Conservation (phyloP, 148 eudicot species). For the Heliamphora exappendiculata region DNA sequence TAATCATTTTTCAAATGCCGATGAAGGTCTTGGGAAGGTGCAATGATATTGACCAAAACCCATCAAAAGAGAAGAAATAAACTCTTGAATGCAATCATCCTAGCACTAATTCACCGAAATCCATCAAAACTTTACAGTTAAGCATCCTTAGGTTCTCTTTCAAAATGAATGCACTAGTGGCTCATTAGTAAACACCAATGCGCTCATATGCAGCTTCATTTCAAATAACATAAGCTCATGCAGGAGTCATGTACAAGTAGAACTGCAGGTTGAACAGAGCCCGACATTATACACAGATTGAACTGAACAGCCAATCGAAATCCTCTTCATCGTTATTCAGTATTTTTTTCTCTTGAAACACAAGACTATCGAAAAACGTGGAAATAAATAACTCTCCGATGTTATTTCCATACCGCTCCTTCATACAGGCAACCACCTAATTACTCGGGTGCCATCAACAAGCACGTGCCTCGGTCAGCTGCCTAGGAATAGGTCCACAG, state of each 20-base stretch:
- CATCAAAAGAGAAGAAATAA: too few relatives aligned
- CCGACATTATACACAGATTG: not conserved
- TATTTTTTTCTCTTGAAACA: slow-evolving; percentile 11
- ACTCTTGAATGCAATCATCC: too few relatives aligned
- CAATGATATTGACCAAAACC: too few relatives aligned
- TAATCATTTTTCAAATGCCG: not conserved
- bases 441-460: slow-evolving; percentile 17
- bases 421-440: not conserved
- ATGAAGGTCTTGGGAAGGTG: not conserved
- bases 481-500: slow-evolving; percentile 32
- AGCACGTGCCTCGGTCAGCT: slow-evolving; percentile 44
- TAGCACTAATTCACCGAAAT: too few relatives aligned
- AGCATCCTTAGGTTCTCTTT: not conserved
- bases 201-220: not conserved
- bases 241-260: slow-evolving; percentile 10
- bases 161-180: not conserved
- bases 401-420: slow-evolving; percentile 8
- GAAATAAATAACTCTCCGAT: slow-evolving; percentile 6
- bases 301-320: not conserved
- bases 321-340: slow-evolving; percentile 3
- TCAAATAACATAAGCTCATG: slow-evolving; percentile 4
- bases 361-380: slow-evolving; percentile 12
- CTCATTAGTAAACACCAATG: not conserved
- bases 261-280: not conserved
- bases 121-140: too few relatives aligned